Evolutionary conservation across 75 land plant species (phyloP).

Genomic region (Cunninghamia lanceolata): DNA sequence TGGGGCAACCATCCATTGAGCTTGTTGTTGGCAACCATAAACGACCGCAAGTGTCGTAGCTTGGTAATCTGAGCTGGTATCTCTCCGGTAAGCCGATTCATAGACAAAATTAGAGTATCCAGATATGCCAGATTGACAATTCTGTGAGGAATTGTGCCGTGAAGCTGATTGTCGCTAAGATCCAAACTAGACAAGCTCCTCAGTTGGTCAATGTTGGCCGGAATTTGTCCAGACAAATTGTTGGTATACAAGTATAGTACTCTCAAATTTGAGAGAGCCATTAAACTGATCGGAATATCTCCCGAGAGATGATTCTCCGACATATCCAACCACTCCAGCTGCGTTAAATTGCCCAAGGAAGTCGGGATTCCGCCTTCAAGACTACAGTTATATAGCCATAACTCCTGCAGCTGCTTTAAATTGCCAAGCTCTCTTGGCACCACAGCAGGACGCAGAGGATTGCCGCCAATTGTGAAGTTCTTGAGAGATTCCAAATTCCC

Average conservation of each 20-base stretch:
- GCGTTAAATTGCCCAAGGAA: too few species aligned
- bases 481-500: too few species aligned
- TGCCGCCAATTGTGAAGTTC: too few species aligned
- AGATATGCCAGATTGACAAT: slow-evolving; percentile 5
- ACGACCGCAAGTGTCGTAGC: background rate
- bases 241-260: slow-evolving; percentile 16
- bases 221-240: slow-evolving; percentile 23
- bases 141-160: slow-evolving; percentile 10
- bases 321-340: too few species aligned
- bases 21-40: slow-evolving; percentile 22
- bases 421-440: too few species aligned
- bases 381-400: background rate
- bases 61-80: slow-evolving; percentile 19
- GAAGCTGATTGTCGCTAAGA: slow-evolving; percentile 10
- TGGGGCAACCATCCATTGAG: slow-evolving; percentile 12
- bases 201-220: slow-evolving; percentile 18
- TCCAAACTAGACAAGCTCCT: background rate
- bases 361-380: too few species aligned
- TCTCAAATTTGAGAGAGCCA: background rate
- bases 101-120: slow-evolving; percentile 17
- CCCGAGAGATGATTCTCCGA: too few species aligned
- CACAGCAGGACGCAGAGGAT: too few species aligned
- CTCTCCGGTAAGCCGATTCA: slow-evolving; percentile 18
- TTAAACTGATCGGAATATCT: background rate
- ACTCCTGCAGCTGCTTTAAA: background rate